Evolutionary conservation across 495 filamentous ascomycete species (phyloP), one percentile per base, ranked within the genome.

Genomic region (Aspergillus nidulans): DNA sequence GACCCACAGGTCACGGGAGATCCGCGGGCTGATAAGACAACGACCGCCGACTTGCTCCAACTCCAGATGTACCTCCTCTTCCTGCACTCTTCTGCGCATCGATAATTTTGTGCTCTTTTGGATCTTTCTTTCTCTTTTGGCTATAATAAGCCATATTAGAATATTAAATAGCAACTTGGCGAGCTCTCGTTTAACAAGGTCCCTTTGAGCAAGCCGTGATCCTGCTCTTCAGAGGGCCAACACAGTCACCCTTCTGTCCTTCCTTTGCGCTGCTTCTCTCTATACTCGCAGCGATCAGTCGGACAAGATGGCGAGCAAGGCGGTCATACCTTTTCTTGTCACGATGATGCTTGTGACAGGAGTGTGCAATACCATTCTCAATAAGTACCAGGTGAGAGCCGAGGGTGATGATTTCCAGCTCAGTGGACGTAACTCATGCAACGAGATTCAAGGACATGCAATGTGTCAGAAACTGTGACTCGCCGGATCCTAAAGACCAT

Each of bases 291-390:
- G 2, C 19, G 12, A 15, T 28, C 12, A 18, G n/a, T 10, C 26
- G 38, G 12, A 23, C 39, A 38, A 32, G 53, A 52, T 86, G 82
- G 76, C 70, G 38, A 74, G 64, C 52, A 82, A 80, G 63, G 82
- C 84, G 8, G 58, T 87, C 26, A 83, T 96, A 59, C 90, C 90
- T 6, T 81, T 95, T 60, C 78, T 95, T 57, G 88, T 97, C 64
- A 85, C 79, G 56, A 94, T 96, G 89, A 96, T 97, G 91, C 78
- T 97, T 64, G 63, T 85, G 63, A 89, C 87, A 25, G 94, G 94
- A 38, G 92, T 97, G 45, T 96, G 91, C 79, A 98, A 98, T 65
- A 98, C 94, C 2, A 84, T 98, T 52, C 77, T 98, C 62, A 96
- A 94, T 60, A 98, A 98, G 61, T 96, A 92, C 61, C 94, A 98